Conservation (phyloP, 495 filamentous ascomycete species). For the Lentithecium fluviatile region DNA sequence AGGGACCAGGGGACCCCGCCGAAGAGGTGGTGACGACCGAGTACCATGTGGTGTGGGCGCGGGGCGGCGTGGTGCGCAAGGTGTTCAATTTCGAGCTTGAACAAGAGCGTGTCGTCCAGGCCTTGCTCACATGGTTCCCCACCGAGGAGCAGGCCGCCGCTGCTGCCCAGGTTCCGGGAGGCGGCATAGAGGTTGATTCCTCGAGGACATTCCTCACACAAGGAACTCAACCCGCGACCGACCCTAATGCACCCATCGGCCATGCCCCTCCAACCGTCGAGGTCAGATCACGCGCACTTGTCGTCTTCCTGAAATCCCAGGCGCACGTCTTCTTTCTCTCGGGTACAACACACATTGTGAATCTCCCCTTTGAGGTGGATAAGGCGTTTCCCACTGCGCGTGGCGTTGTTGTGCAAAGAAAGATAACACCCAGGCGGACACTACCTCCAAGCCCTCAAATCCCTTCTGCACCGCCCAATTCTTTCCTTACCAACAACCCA, state of each 20-base stretch:
- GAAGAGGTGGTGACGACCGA: conserved; percentile 88
- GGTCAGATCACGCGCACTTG: conserved; percentile 63
- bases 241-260: conserved; percentile 14
- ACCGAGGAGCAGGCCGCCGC: conserved; percentile 38
- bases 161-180: background rate
- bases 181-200: conserved; percentile 7
- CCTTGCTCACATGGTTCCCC: conserved; percentile 79
- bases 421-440: conserved; percentile 45
- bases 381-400: conserved; percentile 75
- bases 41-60: conserved; percentile 85
- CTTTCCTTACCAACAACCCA: conserved; percentile 60
- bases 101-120: conserved; percentile 78
- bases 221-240: conserved; percentile 24
- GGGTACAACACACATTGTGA: conserved; percentile 83
- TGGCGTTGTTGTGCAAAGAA: conserved; percentile 83
- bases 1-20: conserved; percentile 39
- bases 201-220: conserved; percentile 26
- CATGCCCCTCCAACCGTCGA: conserved; percentile 12
- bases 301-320: conserved; percentile 89
- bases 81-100: conserved; percentile 85
- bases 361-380: conserved; percentile 92
- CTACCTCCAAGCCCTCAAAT: conserved; percentile 40
- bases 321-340: conserved; percentile 91
- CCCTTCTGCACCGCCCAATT: conserved; percentile 66
- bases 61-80: conserved; percentile 79